phyloP scores from a whole-genome alignment of 805 yeast genomes.

The Teunomyces pallodes region DNA sequence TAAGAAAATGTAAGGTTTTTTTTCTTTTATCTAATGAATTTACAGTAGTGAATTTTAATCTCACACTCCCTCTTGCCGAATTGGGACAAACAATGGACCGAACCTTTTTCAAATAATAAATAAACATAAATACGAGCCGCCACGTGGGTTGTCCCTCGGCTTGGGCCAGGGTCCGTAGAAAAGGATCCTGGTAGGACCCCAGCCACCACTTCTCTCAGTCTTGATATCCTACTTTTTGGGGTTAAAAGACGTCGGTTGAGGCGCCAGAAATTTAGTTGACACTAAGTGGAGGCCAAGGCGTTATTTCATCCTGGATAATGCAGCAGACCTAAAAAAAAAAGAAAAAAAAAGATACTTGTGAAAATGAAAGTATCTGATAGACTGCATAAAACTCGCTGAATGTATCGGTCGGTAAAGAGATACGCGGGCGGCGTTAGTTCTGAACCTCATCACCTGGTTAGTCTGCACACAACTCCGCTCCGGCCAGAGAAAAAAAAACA shows the following conservation, averaged over 20 bases:
- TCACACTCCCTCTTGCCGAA: conserved; percentile 6
- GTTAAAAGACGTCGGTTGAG: no score
- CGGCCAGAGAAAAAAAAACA: no score
- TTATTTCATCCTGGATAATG: not conserved
- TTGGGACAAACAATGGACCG: conserved; percentile 1
- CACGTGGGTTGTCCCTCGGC: not conserved
- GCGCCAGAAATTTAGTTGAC: no score
- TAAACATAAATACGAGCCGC: not conserved
- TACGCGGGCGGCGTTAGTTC: not conserved
- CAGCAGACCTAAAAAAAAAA: not conserved
- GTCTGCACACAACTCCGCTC: no score
- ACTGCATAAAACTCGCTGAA: not conserved
- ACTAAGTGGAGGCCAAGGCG: not conserved
- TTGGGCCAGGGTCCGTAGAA: not conserved
- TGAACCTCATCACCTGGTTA: not conserved
- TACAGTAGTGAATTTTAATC: not conserved
- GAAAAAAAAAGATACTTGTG: not conserved
- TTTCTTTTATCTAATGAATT: no score
- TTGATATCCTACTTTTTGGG: no score
- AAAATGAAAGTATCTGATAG: not conserved
- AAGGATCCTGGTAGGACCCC: no score
- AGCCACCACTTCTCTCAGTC: no score
- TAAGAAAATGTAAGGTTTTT: no score
- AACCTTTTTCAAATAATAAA: not conserved
- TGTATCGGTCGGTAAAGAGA: not conserved